A percentile compares a stretch with the other conserved stretches of the same genome.
Conservation (phyloP, 495 filamentous ascomycete species). For the Tuber microsphaerosporum region DNA sequence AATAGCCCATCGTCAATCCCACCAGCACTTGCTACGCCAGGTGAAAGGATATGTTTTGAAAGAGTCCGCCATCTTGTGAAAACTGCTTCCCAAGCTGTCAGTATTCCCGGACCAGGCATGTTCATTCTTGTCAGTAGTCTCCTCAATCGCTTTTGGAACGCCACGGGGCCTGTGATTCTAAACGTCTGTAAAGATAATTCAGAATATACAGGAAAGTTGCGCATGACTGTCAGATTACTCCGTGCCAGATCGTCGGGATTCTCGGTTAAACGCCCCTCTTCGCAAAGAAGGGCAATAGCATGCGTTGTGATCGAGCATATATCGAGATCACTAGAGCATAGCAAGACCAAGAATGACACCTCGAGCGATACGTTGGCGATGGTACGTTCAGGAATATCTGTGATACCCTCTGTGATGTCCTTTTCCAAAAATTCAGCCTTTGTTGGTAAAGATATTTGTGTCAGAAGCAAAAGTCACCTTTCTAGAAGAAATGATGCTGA, state of each 20-base stretch:
- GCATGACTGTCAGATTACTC: slow-evolving; percentile 50
- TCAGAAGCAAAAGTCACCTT: slow-evolving; percentile 12
- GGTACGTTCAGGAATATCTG: slow-evolving; percentile 40
- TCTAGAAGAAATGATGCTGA: slow-evolving; percentile 34
- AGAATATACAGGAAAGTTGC: slow-evolving; percentile 55
- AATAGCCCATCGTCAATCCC: slow-evolving; percentile 51
- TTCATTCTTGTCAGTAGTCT: slow-evolving; percentile 53
- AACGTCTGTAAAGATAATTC: slow-evolving; percentile 58
- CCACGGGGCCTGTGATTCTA: slow-evolving; percentile 58
- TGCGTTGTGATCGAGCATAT: slow-evolving; percentile 56
- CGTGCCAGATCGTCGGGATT: slow-evolving; percentile 47
- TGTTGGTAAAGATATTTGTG: neutral
- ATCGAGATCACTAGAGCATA: slow-evolving; percentile 58
- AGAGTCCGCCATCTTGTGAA: slow-evolving; percentile 56
- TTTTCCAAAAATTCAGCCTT: slow-evolving; percentile 9
- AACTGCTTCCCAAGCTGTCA: slow-evolving; percentile 58
- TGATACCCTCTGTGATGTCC: slow-evolving; percentile 35
- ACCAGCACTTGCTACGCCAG: slow-evolving; percentile 43
- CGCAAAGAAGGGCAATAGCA: slow-evolving; percentile 56
- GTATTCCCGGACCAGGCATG: slow-evolving; percentile 54
- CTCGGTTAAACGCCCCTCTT: slow-evolving; percentile 54
- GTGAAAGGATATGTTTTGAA: slow-evolving; percentile 54
- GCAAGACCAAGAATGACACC: slow-evolving; percentile 54
- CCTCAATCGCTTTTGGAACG: slow-evolving; percentile 58
- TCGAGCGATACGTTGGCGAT: slow-evolving; percentile 47